A percentile compares a stretch with the other conserved stretches of the same genome.
Conservation (phyloP, 2,329 filamentous ascomycete genomes). For the Penicillium psychrosexuale region DNA sequence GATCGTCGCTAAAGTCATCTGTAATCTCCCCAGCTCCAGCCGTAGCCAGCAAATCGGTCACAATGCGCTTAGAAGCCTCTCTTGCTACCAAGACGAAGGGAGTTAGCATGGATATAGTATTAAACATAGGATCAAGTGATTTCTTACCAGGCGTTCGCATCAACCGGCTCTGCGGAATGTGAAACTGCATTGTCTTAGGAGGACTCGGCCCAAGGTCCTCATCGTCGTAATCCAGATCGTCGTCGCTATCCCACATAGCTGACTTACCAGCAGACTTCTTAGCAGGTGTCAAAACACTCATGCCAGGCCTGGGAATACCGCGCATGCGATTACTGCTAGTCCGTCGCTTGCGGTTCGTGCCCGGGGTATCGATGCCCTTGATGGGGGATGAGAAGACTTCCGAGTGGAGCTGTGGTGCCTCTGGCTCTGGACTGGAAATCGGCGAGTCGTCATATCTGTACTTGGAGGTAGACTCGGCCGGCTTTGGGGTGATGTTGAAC, state of each 20-base stretch:
- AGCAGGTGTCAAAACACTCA: conserved; percentile 78
- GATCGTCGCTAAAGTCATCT: conserved; percentile 37
- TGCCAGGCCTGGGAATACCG: conserved; percentile 66
- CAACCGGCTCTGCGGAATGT: conserved; percentile 49
- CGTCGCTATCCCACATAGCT: conserved; percentile 70
- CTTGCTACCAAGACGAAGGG: conserved; percentile 34
- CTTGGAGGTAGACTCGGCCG: conserved; percentile 24
- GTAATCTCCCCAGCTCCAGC: conserved; percentile 44
- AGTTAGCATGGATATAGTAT: background rate
- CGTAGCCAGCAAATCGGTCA: conserved; percentile 47
- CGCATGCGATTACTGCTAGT: conserved; percentile 37
- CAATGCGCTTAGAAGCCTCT: conserved; percentile 50
- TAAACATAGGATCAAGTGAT: background rate
- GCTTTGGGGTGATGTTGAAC: conserved; percentile 34
- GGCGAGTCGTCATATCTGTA: conserved; percentile 49
- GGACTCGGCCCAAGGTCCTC: conserved; percentile 71
- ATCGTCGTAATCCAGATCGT: conserved; percentile 56
- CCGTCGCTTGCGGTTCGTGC: conserved; percentile 43
- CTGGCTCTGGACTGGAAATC: conserved; percentile 72
- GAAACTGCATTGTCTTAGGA: conserved; percentile 67
- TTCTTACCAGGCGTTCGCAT: conserved; percentile 49
- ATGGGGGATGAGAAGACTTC: conserved; percentile 81
- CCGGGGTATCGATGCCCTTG: conserved; percentile 40
- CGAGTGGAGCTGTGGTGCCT: conserved; percentile 75
- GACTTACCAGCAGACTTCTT: conserved; percentile 32